Base-by-base conservation (phyloP, 2,329 filamentous ascomycete genomes). In the Neobulgaria alba region DNA sequence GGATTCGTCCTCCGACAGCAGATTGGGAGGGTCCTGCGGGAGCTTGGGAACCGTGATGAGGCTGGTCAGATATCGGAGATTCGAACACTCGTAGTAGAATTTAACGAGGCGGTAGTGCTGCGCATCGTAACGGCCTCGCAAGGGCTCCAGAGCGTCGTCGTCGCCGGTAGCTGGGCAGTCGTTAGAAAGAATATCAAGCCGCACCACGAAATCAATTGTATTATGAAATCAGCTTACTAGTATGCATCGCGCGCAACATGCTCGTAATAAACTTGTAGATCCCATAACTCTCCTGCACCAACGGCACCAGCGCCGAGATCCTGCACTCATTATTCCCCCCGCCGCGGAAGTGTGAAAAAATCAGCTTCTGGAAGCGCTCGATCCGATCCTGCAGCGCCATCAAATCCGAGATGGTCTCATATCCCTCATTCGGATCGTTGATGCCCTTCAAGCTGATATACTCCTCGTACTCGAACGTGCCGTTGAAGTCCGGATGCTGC, bases 261-360 rank as follows among this genome's bases (percentile, higher is more conserved):
- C 92, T 98, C 0, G 92, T 98, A 51, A 95, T 89, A 62, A 98
- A 98, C 65, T 96, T 96, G 72, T 98, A 98, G 54, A 98, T 96
- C 35, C 92, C 92, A 64, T 96, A 98, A 61, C 88, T 96, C 68
- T 98, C 92, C 61, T 95, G 87, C 3, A 98, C 92, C 32, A 98
- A 69, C 2, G 89, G 87, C 16, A 96, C 89, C 39, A 98, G 67
- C 1, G 92, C 86, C 10, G 90, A 93, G 57, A 98, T 98, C 47
- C 90, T 77, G 63, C 90, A 96, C 63, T 98, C 92, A 57, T 96
- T 98, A 66, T 95, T 94, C 35, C 84, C 81, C 18, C 89, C 85
- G 51, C 81, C 79, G 45, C 89, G 81, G 67, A 98, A 96, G 64
- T 96, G 88, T 3, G 92, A 92, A 66, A 96, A 98, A 57, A 96